Evolutionary conservation across 2,329 filamentous ascomycete species (phyloP).

Genomic region (Penicillium palitans): DNA sequence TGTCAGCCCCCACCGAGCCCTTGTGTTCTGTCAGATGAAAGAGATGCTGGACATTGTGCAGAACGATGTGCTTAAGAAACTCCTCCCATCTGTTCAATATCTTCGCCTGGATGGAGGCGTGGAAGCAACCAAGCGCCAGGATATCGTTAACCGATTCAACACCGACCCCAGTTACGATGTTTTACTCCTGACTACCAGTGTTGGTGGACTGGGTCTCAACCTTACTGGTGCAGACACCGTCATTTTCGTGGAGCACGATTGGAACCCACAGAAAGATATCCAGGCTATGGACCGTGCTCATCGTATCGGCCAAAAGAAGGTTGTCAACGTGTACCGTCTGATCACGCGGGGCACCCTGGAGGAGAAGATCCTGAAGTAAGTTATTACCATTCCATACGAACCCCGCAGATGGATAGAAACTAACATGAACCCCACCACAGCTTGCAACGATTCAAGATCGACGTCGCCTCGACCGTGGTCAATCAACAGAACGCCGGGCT

Average conservation of each 20-base stretch:
- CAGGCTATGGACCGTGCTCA: slow-evolving; percentile 99
- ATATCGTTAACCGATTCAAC: slow-evolving; percentile 99
- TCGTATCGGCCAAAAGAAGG: slow-evolving; percentile 98
- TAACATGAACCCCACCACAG: slow-evolving; percentile 47
- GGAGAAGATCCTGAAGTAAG: slow-evolving; percentile 89
- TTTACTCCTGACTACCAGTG: slow-evolving; percentile 87
- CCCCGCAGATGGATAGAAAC: slow-evolving; percentile 4
- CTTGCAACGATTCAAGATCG: slow-evolving; percentile 98
- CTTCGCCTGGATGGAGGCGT: slow-evolving; percentile 92
- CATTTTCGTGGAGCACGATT: slow-evolving; percentile 99
- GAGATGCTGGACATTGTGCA: slow-evolving; percentile 99
- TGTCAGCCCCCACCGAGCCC: slow-evolving; percentile 91
- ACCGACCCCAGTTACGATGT: slow-evolving; percentile 96
- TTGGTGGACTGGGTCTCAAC: slow-evolving; percentile 91
- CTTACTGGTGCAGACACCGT: slow-evolving; percentile 96
- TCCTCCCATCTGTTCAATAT: slow-evolving; percentile 90
- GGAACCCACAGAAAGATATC: slow-evolving; percentile 98
- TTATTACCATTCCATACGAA: slow-evolving; percentile 24
- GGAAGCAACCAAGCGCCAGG: slow-evolving; percentile 88
- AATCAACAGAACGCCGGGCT: slow-evolving; percentile 98
- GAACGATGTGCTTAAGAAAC: slow-evolving; percentile 81
- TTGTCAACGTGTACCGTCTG: slow-evolving; percentile 96
- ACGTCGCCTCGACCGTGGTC: slow-evolving; percentile 95
- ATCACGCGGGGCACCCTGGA: slow-evolving; percentile 95
- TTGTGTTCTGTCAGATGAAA: slow-evolving; percentile 99